Evolutionary conservation across 2,329 filamentous ascomycete genomes (phyloP), one percentile per base, ranked within the genome.

Genomic region (Periconia macrospinosa): DNA sequence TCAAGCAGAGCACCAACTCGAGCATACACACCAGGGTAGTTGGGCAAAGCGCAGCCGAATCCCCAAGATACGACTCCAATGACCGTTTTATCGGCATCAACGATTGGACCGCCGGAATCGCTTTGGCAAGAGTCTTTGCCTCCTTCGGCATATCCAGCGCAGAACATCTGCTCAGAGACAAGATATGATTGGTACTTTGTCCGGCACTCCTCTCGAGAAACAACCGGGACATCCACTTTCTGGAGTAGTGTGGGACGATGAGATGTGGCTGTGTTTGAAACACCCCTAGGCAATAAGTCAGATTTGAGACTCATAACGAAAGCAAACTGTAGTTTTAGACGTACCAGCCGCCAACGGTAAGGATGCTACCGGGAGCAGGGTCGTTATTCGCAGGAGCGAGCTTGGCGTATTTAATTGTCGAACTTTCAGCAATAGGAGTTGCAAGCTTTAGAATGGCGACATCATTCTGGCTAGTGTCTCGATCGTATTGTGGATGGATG

Each of bases 121-220:
- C 66, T 65, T 61, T 67, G 63, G 66, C 66, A 69, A 30, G 66
- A 69, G 59, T 69, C 66, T 58, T 63, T 65, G 47, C 66, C 66
- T 50, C 66, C 66, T 9, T 50, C 35, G 7, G 61, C 3, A 18
- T 57, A 6, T 35, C 65, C 66, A 35, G 66, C 66, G 42, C 66
- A 69, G 53, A 63, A 53, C 66, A 69, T 69, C 56, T 56, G 53
- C 57, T 50, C 48, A 37, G 63, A 66, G 55, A 69, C 49, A 37
- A 47, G 14, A 27, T 55, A 47, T 15, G 40, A 42, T 50, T 52
- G 49, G 56, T 69, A 65, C 42, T 55, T 54, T n/a, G 55, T 8
- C 37, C 57, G 53, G 62, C 66, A 69, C n/a, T 47, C 55, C 20
- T 55, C 17, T 52, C 66, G 66, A 6, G 60, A 55, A 13, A 69